These are phyloP conservation scores for Tetrastigma voinierianum DNA, from an alignment of 164 flowering plant genomes.

Conservation along the genomic window DNA sequence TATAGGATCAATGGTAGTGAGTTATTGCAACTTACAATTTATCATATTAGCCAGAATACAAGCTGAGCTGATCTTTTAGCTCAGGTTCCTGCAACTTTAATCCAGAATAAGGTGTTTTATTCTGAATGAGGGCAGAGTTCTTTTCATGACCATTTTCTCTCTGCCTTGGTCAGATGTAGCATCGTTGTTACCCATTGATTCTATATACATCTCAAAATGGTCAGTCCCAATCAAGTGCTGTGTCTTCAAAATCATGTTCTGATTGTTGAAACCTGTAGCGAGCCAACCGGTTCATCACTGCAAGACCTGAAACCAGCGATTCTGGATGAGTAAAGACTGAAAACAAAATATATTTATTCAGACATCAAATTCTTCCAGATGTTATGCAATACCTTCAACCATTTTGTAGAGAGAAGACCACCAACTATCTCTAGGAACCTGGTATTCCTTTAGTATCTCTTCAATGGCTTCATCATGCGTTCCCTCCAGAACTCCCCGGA, in stretches of 20 bases:
- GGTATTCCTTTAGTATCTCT: slow-evolving; percentile 45
- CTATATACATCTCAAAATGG: slow-evolving; percentile 12
- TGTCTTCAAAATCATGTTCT: slow-evolving; percentile 35
- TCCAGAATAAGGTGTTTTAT: neutral
- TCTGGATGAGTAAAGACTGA: slow-evolving; percentile 4
- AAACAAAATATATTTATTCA: neutral
- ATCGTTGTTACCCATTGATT: too few species aligned
- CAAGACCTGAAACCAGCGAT: slow-evolving; percentile 48
- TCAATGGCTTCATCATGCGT: slow-evolving; percentile 67
- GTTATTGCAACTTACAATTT: neutral
- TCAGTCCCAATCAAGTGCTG: slow-evolving; percentile 36
- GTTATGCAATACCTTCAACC: slow-evolving; percentile 59
- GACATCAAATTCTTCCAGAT: too few species aligned
- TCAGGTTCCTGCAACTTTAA: neutral
- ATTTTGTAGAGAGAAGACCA: slow-evolving; percentile 82
- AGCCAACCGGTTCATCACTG: slow-evolving; percentile 61
- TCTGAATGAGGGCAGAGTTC: neutral
- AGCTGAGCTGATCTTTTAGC: neutral
- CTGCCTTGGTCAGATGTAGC: neutral
- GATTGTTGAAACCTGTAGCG: slow-evolving; percentile 40
- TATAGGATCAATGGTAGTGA: neutral
- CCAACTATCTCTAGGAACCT: slow-evolving; percentile 75
- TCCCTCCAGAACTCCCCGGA: slow-evolving; percentile 76
- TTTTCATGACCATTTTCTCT: neutral
- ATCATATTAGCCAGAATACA: neutral